A percentile compares a stretch with the other conserved stretches of the same genome.
Evolutionary conservation across 2,329 filamentous ascomycete genomes (phyloP).

Genomic region (Geosmithia morbida): DNA sequence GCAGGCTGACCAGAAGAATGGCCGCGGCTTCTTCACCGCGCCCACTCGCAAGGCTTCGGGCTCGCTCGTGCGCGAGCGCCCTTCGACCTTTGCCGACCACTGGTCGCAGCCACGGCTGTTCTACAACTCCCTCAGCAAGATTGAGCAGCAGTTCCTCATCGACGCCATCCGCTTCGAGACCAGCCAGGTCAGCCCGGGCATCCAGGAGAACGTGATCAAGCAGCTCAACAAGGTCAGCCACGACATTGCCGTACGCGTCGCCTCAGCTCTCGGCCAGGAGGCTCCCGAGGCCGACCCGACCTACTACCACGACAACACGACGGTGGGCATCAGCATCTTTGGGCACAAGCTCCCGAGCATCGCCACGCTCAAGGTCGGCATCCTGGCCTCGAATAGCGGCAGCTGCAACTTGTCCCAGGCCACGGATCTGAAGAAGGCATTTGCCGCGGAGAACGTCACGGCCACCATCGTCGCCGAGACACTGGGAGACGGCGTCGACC

Average conservation of each 20-base stretch:
- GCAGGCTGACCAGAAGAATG: slow-evolving; percentile 49
- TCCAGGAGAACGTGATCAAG: slow-evolving; percentile 50
- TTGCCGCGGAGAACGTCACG: slow-evolving; percentile 36
- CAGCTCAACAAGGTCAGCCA: slow-evolving; percentile 58
- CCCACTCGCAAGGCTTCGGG: slow-evolving; percentile 39
- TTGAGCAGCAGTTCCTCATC: slow-evolving; percentile 55
- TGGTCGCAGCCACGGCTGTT: slow-evolving; percentile 62
- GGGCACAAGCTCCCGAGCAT: slow-evolving; percentile 42
- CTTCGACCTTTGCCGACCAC: slow-evolving; percentile 20
- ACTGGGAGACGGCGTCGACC: slow-evolving; percentile 37
- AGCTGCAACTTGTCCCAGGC: slow-evolving; percentile 32
- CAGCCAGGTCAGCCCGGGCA: slow-evolving; percentile 40
- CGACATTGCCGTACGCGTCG: slow-evolving; percentile 52
- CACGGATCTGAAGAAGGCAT: slow-evolving; percentile 28
- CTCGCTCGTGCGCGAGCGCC: slow-evolving; percentile 38
- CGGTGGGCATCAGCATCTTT: slow-evolving; percentile 44
- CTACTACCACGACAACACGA: slow-evolving; percentile 58
- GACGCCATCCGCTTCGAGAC: slow-evolving; percentile 63
- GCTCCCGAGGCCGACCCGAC: slow-evolving; percentile 43
- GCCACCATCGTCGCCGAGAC: slow-evolving; percentile 47
- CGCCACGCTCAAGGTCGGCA: slow-evolving; percentile 47
- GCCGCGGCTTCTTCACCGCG: slow-evolving; percentile 57
- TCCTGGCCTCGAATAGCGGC: slow-evolving; percentile 34
- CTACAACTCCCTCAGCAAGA: slow-evolving; percentile 39
- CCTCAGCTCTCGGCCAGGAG: slow-evolving; percentile 40